Percentiles rank a stretch among this genome's conserved stretches.
Conservation (phyloP, 331 rosid genomes). For the Pyracantha coccinea region DNA sequence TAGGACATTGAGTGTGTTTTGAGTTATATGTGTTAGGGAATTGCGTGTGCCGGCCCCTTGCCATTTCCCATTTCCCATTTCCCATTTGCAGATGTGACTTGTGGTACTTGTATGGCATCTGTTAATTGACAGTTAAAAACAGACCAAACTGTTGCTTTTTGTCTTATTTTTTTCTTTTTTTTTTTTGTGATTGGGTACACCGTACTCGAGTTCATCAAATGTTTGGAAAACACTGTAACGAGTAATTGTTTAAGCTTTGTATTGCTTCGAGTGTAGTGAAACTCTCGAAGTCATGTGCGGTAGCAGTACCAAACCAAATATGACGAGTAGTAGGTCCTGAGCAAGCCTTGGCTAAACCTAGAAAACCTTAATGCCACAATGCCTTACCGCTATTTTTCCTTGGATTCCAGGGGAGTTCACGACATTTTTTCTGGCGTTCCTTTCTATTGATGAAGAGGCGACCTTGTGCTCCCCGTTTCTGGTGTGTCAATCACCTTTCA, state of each 20-base stretch:
- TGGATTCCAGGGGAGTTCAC: too few species aligned
- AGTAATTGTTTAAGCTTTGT: too few species aligned
- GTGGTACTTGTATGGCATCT: not conserved
- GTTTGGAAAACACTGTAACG: too few species aligned
- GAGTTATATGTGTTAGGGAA: too few species aligned
- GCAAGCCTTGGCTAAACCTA: not conserved
- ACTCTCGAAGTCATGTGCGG: not conserved
- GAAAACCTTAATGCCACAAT: not conserved
- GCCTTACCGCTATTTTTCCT: not conserved
- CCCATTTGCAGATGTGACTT: constrained; percentile 5
- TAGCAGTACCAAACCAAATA: not conserved
- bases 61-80: not conserved
- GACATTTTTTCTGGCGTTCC: too few species aligned
- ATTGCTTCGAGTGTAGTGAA: too few species aligned
- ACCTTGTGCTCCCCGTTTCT: not conserved
- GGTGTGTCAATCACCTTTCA: not conserved
- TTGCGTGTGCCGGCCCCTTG: not conserved
- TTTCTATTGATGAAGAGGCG: too few species aligned
- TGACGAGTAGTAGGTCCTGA: not conserved
- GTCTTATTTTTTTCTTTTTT: too few species aligned
- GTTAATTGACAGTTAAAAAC: not conserved
- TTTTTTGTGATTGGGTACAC: too few species aligned
- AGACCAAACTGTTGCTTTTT: not conserved
- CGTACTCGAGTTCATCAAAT: too few species aligned
- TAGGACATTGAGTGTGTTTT: not conserved